Conservation (phyloP, 139 green algal genomes). For the Picochlorum sp. region DNA sequence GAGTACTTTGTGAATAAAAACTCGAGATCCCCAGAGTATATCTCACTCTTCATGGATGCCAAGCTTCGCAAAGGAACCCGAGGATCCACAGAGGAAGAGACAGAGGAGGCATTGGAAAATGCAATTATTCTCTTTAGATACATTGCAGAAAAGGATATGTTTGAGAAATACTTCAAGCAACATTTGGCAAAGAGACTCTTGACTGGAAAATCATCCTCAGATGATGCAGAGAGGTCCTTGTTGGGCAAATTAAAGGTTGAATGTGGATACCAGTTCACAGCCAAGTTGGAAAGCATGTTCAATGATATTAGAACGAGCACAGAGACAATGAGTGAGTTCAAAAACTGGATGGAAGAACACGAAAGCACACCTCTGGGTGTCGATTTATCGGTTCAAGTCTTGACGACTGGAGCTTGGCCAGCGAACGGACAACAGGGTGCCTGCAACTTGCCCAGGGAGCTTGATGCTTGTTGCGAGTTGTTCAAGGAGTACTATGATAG, state of each 20-base stretch:
- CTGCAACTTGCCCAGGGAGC: conserved; percentile 77
- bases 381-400: conserved; percentile 80
- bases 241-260: conserved; percentile 97
- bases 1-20: conserved; percentile 94
- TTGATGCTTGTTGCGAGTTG: conserved; percentile 59
- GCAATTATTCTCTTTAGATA: conserved; percentile 86
- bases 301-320: conserved; percentile 88
- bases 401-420: conserved; percentile 94
- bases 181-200: conserved; percentile 94
- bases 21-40: conserved; percentile 81
- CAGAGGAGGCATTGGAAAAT: conserved; percentile 86
- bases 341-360: conserved; percentile 30
- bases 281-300: conserved; percentile 98
- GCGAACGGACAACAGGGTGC: conserved; percentile 19
- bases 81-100: conserved; percentile 73
- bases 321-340: conserved; percentile 83
- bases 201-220: conserved; percentile 31
- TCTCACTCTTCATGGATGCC: conserved; percentile 96
- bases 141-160: conserved; percentile 93
- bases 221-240: conserved; percentile 76
- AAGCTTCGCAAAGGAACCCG: conserved; percentile 66
- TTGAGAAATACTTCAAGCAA: conserved; percentile 99
- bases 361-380: conserved; percentile 38
- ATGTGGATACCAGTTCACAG: conserved; percentile 97
- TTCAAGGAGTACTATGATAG: conserved; percentile 83